phyloP scores from a whole-genome alignment of 75 land plant species.

The Picea sitchensis region DNA sequence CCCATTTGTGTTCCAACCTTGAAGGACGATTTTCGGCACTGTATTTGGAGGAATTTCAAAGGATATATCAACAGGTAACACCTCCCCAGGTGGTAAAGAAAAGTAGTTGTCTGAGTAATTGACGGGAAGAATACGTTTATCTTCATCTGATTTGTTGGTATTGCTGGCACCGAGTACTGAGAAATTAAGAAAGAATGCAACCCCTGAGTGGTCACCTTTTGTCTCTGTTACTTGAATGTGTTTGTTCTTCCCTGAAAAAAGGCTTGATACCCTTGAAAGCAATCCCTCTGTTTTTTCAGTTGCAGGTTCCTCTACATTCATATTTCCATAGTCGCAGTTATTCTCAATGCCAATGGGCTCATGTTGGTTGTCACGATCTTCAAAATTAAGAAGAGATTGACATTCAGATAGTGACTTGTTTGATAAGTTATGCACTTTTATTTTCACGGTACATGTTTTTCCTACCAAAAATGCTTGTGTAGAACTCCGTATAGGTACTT shows the following conservation, averaged over 20 bases:
- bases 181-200: slow-evolving; percentile 85
- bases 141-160: slow-evolving; percentile 28
- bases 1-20: slow-evolving; percentile 79
- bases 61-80: slow-evolving; percentile 37
- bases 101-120: slow-evolving; percentile 90
- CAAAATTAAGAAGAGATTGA: slow-evolving; percentile 7
- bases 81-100: slow-evolving; percentile 80
- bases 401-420: slow-evolving; percentile 20
- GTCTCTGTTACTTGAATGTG: slow-evolving; percentile 15
- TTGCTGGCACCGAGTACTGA: slow-evolving; percentile 53
- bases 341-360: not conserved
- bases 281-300: slow-evolving; percentile 21
- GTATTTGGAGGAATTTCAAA: slow-evolving; percentile 59
- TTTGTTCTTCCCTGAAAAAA: slow-evolving; percentile 14
- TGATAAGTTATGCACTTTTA: slow-evolving; percentile 54
- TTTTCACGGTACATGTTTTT: slow-evolving; percentile 34
- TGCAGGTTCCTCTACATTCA: not conserved
- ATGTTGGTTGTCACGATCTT: slow-evolving; percentile 15
- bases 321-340: not conserved
- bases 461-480: slow-evolving; percentile 41
- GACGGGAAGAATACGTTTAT: slow-evolving; percentile 89
- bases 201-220: slow-evolving; percentile 48
- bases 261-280: slow-evolving; percentile 20
- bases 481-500: slow-evolving; percentile 51
- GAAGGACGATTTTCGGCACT: slow-evolving; percentile 55